Conservation (phyloP, 2,329 filamentous ascomycete species). For the Cladosporium sp. region DNA sequence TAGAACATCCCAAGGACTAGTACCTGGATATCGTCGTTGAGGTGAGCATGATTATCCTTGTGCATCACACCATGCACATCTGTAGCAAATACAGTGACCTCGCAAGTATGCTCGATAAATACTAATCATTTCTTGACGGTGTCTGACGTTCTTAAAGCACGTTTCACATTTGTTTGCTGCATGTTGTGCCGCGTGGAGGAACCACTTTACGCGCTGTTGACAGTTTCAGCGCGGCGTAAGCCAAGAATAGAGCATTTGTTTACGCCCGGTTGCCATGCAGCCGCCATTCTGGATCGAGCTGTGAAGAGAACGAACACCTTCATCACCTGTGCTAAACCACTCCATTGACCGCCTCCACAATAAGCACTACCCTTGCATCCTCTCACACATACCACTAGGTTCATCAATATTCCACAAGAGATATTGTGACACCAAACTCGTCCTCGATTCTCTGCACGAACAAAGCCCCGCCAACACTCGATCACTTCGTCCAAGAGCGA, state of each 20-base stretch:
- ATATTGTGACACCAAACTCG: not conserved
- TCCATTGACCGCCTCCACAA: not conserved
- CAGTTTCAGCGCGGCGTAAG: not conserved
- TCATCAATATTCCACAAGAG: constrained; percentile 1
- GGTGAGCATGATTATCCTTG: too few relatives aligned
- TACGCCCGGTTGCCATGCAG: constrained; percentile 10
- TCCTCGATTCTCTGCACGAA: not conserved
- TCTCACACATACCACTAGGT: not conserved
- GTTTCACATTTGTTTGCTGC: not conserved
- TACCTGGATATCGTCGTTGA: too few relatives aligned
- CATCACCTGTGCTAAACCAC: not conserved
- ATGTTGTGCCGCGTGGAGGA: not conserved
- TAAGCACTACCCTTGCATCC: not conserved
- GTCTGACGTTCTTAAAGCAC: too few relatives aligned
- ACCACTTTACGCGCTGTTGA: not conserved
- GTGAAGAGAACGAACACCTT: not conserved
- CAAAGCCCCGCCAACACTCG: constrained; percentile 11
- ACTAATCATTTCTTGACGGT: too few relatives aligned
- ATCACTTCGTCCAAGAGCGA: not conserved
- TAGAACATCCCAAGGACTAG: too few relatives aligned
- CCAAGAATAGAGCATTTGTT: not conserved
- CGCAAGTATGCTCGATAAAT: too few relatives aligned
- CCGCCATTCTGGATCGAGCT: not conserved
- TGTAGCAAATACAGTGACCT: too few relatives aligned
- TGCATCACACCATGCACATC: too few relatives aligned